phyloP scores from a whole-genome alignment of 352 stramenopile species.

The Albugo candida region DNA sequence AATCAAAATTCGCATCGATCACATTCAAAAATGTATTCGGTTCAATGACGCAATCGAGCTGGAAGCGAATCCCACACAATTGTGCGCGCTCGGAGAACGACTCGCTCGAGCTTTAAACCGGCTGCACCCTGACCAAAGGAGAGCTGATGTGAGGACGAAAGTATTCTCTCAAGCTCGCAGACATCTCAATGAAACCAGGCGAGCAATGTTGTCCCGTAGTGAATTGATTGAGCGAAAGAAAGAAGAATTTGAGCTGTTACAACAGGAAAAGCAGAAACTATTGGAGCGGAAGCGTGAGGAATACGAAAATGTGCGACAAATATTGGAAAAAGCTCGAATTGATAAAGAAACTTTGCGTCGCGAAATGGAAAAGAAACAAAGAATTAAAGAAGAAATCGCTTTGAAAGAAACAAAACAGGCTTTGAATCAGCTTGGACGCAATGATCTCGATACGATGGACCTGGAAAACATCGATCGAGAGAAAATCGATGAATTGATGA shows the following conservation, averaged over 20 bases:
- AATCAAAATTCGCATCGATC: conserved; percentile 69
- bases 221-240: conserved; percentile 94
- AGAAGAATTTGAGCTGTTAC: conserved; percentile 87
- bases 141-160: conserved; percentile 15
- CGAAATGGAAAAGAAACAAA: conserved; percentile 88
- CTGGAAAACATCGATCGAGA: conserved; percentile 60
- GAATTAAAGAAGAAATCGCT: conserved; percentile 91
- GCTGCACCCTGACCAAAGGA: conserved; percentile 11
- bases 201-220: conserved; percentile 77
- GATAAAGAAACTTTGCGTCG: conserved; percentile 57
- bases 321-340: conserved; percentile 63
- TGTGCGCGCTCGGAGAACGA: conserved; percentile 47
- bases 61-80: conserved; percentile 52
- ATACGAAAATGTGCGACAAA: conserved; percentile 42
- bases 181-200: conserved; percentile 51
- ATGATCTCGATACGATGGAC: conserved; percentile 41
- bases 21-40: conserved; percentile 65
- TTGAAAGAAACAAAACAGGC: conserved; percentile 78
- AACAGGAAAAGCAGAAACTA: conserved; percentile 81
- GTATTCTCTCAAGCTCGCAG: conserved; percentile 66
- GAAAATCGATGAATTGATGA: conserved; percentile 28
- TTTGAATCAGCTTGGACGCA: conserved; percentile 60
- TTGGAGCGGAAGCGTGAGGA: conserved; percentile 69
- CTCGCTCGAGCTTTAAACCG: conserved; percentile 39
- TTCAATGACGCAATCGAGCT: conserved; percentile 67